Conservation (phyloP, 495 filamentous ascomycete species). For the Oidiodendron maius region DNA sequence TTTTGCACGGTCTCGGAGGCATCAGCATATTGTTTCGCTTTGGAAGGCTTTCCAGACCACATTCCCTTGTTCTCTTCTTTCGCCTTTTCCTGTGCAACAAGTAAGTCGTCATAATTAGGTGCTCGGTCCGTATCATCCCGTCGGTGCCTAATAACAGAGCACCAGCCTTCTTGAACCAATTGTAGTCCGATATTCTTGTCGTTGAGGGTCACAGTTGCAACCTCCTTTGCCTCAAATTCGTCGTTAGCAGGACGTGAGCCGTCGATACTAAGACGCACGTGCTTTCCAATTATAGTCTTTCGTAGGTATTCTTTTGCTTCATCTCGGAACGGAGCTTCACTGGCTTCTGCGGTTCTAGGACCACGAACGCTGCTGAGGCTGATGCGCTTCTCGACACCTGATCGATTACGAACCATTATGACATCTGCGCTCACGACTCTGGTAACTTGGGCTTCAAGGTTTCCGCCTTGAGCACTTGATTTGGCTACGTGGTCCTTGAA, state of each 20-base stretch:
- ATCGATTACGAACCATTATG: conserved; percentile 75
- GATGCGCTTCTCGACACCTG: conserved; percentile 80
- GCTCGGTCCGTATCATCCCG: conserved; percentile 89
- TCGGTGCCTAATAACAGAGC: conserved; percentile 87
- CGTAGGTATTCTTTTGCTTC: conserved; percentile 95
- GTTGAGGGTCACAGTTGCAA: conserved; percentile 76
- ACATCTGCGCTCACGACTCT: conserved; percentile 88
- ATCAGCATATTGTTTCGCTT: conserved; percentile 74
- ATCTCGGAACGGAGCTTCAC: conserved; percentile 74
- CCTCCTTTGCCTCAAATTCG: conserved; percentile 89
- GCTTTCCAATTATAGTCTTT: conserved; percentile 92
- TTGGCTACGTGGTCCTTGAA: conserved; percentile 73
- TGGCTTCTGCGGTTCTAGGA: conserved; percentile 56
- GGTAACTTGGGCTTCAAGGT: conserved; percentile 72
- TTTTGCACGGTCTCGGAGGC: conserved; percentile 91
- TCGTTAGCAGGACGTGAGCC: conserved; percentile 87
- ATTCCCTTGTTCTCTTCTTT: conserved; percentile 83
- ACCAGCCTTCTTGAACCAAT: conserved; percentile 86
- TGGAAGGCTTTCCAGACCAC: conserved; percentile 81
- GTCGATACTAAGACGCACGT: conserved; percentile 80
- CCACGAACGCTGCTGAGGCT: conserved; percentile 89
- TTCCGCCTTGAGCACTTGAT: conserved; percentile 43
- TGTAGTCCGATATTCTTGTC: conserved; percentile 82
- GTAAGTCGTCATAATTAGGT: conserved; percentile 86
- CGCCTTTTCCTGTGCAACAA: conserved; percentile 82